Evolutionary conservation across 1,139 yeast species (phyloP), one percentile per base, ranked within the genome.

Genomic region (Sugiyamaella novakii): DNA sequence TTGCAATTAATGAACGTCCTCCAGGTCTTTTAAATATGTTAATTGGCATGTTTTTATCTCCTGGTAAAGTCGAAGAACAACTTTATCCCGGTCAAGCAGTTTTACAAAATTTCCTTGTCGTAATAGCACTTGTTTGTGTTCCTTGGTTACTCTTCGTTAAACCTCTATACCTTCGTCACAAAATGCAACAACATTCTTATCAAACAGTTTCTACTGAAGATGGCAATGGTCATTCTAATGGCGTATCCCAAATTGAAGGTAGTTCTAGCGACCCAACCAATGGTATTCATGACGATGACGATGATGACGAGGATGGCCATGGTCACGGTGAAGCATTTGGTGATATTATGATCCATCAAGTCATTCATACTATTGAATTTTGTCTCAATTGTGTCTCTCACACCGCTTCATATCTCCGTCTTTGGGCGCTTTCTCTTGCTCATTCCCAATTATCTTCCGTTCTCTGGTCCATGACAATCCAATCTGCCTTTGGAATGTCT

Each of bases 361-460:
- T 92, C 31, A 94, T 94, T 61, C 98, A 92, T 67, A 94, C 99
- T 1, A 94, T 94, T 70, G 99, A 94, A 73, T 94, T 94, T 68
- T 94, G 99, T 66, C 78, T 94, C 62, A 92, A 92, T 69, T 88
- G 98, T 73, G 96, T 94, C 37, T 88, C 97, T 14, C 99, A 94
- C 66, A 94, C 98, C 0, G 99, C 99, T 0, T 92, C 98, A 0
- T 94, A 94, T 64, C 78, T 92, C 59, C 84, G 98, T 65, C 74
- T 92, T 51, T 92, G 98, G 98, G 99, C 99, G 1, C 76, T 94
- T 54, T 91, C 98, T 0, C 78, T 94, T 53, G 99, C 99, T 0
- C 99, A 94, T 67, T 94, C 95, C 12, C 99, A 94, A 72, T 77
- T 94, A 58, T 89, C 97, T 1, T 76, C 91, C 12, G 99, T 94